phyloP scores from a whole-genome alignment of 2,329 filamentous ascomycete genomes.

The Colletotrichum tropicale region DNA sequence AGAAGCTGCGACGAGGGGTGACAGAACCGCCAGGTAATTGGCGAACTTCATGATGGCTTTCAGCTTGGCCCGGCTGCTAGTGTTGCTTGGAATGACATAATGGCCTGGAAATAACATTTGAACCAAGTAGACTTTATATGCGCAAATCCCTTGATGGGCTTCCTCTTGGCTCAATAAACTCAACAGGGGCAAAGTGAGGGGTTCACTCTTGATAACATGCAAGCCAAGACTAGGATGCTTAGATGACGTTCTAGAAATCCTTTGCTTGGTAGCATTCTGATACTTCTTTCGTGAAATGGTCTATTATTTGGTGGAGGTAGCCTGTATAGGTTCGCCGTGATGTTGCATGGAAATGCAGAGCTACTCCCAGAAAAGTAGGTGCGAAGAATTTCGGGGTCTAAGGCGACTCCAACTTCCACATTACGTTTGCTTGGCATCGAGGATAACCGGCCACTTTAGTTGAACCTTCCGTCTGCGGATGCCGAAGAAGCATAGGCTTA shows the following conservation, averaged over 20 bases:
- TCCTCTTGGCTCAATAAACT: not conserved
- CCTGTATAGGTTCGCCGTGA: not conserved
- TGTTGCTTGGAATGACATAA: not conserved
- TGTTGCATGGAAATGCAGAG: not conserved
- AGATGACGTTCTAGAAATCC: not conserved
- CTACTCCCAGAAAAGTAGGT: conserved; percentile 17
- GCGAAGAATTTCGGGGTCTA: not conserved
- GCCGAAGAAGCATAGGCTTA: too few species aligned
- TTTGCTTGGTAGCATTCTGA: not conserved
- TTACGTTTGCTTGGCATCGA: not conserved
- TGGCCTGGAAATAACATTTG: not conserved
- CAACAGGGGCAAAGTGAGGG: conserved; percentile 2
- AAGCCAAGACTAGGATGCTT: conserved; percentile 6
- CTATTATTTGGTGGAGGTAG: not conserved
- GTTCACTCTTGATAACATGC: conserved; percentile 2
- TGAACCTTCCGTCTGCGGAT: not conserved
- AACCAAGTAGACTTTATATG: not conserved
- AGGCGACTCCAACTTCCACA: not conserved
- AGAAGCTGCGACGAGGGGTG: not conserved
- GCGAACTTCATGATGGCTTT: conserved; percentile 13
- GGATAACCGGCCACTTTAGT: not conserved
- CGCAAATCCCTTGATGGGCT: not conserved
- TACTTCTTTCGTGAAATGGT: not conserved
- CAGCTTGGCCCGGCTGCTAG: not conserved
- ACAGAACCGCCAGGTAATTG: not conserved